A percentile compares a stretch with the other conserved stretches of the same genome.
Evolutionary conservation across 2,329 filamentous ascomycete genomes (phyloP).

Genomic region (Trichoderma arundinaceum): DNA sequence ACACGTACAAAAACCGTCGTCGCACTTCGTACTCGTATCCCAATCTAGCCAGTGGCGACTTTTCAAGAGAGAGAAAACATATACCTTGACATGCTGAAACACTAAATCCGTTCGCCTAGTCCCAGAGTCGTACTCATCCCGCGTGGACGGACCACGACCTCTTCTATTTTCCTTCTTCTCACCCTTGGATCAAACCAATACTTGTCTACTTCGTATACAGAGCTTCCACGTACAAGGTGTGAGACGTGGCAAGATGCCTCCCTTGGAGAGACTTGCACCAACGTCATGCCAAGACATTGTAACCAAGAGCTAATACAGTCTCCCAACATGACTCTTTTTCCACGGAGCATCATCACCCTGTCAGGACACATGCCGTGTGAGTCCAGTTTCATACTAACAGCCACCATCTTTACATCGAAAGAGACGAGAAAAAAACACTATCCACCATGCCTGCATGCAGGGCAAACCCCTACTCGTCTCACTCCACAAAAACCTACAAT

Average conservation of each 20-base stretch:
- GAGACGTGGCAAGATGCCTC: neutral
- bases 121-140: neutral
- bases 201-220: neutral
- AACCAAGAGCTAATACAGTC: neutral
- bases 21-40: neutral
- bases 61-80: neutral
- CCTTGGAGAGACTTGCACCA: neutral
- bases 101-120: neutral
- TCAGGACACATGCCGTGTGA: neutral
- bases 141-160: neutral
- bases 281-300: slow-evolving; percentile 17
- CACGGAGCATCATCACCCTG: neutral
- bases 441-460: slow-evolving; percentile 24
- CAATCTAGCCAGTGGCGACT: neutral
- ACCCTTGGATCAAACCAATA: no score
- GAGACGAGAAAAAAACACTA: neutral
- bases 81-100: neutral
- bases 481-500: slow-evolving; percentile 13
- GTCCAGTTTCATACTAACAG: neutral
- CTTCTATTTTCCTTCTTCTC: neutral
- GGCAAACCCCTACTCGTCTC: slow-evolving; percentile 27
- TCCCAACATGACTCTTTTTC: neutral
- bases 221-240: no score
- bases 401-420: neutral
- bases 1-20: neutral